Base-by-base conservation (phyloP, 805 yeast genomes). In the Peterozyma xylosa region DNA sequence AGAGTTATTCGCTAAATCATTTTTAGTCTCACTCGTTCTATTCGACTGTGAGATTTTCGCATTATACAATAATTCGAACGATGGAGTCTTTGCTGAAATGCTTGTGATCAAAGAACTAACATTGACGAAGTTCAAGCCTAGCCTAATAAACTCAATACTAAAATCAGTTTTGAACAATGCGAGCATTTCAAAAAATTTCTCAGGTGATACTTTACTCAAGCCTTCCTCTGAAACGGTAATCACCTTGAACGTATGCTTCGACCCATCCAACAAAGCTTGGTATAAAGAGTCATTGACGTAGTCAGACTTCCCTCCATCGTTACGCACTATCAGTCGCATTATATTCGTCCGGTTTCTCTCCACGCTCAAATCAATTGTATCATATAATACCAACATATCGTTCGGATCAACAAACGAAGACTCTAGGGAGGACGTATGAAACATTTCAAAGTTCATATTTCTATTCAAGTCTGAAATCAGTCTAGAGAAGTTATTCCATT, bases 401-500 rank as follows among this genome's bases (percentile, higher is more conserved):
- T 44, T 44, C 2, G 46, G 46, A 39, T 44, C 43, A 9, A 44
- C 14, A 11, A 40, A 33, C 13, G 27, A 21, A 4, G 27, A 21
- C 7, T 21, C 27, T 7, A 21, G 27, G 27, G 7, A 5, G 27
- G 27, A 21, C 4, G 27, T 21, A 21, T 21, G 7, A 21, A 21
- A 21, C 4, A 21, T 21, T 21, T 21, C 7, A 21, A 21, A 21
- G 7, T 21, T 21, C 27, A 21, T 21, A 5, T 21, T 21, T 21
- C 27, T 21, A 21, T 21, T 21, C 27, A 21, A 21, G 7, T 21
- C 27, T 7, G 7, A 7, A 5, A 21, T 21, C 27, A 21, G 27
- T 21, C 7, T 7, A 21, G 7, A 5, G 27, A 21, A 21, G 7
- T 21, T 21, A 7, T 21, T 21, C 27, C 27, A 21, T 7, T 21